phyloP scores from a whole-genome alignment of 2,329 filamentous ascomycete species.

The Cryoendolithus antarcticus region DNA sequence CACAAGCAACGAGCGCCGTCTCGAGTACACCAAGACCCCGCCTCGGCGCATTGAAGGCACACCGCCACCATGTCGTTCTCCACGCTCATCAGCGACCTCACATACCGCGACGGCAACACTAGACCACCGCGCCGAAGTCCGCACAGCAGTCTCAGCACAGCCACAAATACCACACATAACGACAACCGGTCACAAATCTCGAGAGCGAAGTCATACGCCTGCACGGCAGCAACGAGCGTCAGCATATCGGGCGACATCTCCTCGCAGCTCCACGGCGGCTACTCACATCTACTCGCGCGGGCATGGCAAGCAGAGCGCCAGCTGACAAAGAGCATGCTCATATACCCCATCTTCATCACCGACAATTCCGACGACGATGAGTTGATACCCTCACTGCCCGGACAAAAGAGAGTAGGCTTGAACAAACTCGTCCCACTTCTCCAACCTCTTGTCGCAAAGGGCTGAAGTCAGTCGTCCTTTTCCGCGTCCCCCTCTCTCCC shows the following conservation, averaged over 20 bases:
- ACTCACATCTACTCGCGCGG: conserved; percentile 38
- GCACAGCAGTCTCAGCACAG: too few species aligned
- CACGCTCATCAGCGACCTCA: conserved; percentile 39
- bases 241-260: conserved; percentile 40
- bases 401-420: conserved; percentile 76
- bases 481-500: conserved; percentile 76
- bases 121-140: too few species aligned
- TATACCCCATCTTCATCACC: conserved; percentile 93
- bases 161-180: conserved; percentile 30
- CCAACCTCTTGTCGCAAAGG: conserved; percentile 75
- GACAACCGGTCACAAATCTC: conserved; percentile 35
- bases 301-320: conserved; percentile 42
- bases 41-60: too few species aligned
- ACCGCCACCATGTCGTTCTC: conserved; percentile 36
- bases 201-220: conserved; percentile 36
- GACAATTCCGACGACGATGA: conserved; percentile 89
- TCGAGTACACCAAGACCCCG: too few species aligned
- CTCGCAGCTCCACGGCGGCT: conserved; percentile 40
- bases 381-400: conserved; percentile 78
- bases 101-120: conserved; percentile 36
- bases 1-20: too few species aligned
- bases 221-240: conserved; percentile 40
- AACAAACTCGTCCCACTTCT: conserved; percentile 79
- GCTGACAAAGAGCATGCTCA: conserved; percentile 71
- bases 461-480: conserved; percentile 89